Percentiles rank a stretch among this genome's conserved stretches.
phyloP scores from a whole-genome alignment of 176 grass and related monocot species.

The Aechmea fasciata region DNA sequence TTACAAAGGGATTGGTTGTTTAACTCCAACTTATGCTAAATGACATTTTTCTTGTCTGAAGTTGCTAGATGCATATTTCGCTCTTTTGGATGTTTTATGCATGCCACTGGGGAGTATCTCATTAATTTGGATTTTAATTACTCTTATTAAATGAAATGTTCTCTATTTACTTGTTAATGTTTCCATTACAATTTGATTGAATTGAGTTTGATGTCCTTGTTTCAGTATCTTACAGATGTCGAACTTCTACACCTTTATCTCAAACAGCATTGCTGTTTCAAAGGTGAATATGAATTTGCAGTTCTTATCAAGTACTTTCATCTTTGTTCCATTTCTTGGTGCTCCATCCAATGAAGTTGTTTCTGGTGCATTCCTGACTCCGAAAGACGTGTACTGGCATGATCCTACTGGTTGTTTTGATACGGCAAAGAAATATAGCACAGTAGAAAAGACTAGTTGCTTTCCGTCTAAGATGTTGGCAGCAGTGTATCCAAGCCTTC shows the following conservation, averaged over 20 bases:
- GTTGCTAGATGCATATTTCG: too few species aligned
- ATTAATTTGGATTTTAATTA: too few species aligned
- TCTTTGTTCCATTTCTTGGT: conserved; percentile 55
- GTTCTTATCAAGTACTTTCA: conserved; percentile 46
- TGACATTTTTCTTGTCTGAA: too few species aligned
- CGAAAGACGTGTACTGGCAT: conserved; percentile 71
- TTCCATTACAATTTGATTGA: conserved; percentile 22
- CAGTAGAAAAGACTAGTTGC: conserved; percentile 20
- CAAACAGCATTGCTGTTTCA: conserved; percentile 43
- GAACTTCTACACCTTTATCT: conserved; percentile 72
- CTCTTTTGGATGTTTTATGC: too few species aligned
- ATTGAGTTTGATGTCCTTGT: conserved; percentile 23
- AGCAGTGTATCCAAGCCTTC: conserved; percentile 57
- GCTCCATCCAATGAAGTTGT: conserved; percentile 28
- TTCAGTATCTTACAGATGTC: conserved; percentile 78
- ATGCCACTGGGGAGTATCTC: too few species aligned
- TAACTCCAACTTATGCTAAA: too few species aligned
- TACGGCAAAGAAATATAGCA: conserved; percentile 36
- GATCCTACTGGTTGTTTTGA: conserved; percentile 86
- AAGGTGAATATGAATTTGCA: conserved; percentile 58
- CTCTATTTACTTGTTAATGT: background rate
- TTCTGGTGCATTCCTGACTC: conserved; percentile 47
- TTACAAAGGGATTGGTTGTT: too few species aligned
- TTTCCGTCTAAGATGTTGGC: conserved; percentile 54
- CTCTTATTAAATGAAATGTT: background rate